Conservation (phyloP, 257 asterid genomes). For the Striga asiatica region DNA sequence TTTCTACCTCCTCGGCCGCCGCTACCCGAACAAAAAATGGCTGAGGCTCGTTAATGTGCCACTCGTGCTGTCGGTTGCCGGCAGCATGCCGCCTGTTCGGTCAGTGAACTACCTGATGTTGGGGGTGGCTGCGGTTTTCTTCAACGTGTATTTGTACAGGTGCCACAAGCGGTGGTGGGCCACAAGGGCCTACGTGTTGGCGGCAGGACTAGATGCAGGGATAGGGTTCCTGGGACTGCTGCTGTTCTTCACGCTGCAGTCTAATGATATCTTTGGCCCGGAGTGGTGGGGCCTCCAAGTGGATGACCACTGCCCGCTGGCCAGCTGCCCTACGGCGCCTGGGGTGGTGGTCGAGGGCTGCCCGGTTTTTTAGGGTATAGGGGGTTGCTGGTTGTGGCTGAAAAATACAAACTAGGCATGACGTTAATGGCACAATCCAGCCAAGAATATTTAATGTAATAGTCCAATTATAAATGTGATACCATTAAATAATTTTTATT, state of each 20-base stretch:
- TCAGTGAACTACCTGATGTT: conserved; percentile 61
- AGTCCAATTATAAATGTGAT: no score
- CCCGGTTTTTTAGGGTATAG: conserved; percentile 8
- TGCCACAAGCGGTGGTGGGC: conserved; percentile 58
- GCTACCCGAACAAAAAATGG: conserved; percentile 56
- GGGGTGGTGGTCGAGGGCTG: conserved; percentile 32
- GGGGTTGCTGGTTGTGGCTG: no score
- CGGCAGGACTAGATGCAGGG: conserved; percentile 65
- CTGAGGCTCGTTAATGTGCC: conserved; percentile 54
- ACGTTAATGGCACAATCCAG: no score
- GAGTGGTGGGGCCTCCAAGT: conserved; percentile 52
- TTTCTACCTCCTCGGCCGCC: conserved; percentile 27
- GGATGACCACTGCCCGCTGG: conserved; percentile 61
- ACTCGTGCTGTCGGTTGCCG: conserved; percentile 33
- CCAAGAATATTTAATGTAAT: no score
- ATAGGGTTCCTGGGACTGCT: conserved; percentile 61
- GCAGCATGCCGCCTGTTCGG: conserved; percentile 55
- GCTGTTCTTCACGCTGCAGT: conserved; percentile 39
- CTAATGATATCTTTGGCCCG: conserved; percentile 20
- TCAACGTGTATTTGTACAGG: conserved; percentile 34
- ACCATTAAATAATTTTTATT: no score
- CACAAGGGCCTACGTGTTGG: conserved; percentile 50
- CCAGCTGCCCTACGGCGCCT: conserved; percentile 62
- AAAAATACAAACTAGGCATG: no score
- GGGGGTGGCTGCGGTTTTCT: conserved; percentile 35